Evolutionary conservation across 306 rosid genomes (phyloP).

Genomic region (Vigna mungo): DNA sequence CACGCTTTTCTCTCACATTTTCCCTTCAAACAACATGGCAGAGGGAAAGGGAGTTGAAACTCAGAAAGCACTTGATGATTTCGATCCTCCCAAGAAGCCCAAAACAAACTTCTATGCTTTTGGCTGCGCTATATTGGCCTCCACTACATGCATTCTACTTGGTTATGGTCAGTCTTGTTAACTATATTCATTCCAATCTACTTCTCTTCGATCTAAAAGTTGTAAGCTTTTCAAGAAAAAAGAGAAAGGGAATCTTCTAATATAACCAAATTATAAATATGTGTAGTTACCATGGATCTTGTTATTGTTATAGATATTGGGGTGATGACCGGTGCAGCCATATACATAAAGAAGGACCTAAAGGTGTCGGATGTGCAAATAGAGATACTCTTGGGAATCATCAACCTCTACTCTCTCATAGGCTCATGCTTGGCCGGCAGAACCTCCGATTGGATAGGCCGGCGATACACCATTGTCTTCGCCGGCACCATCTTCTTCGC

Average conservation of each 20-base stretch:
- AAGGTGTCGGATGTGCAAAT: slow-evolving; percentile 53
- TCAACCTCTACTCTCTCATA: slow-evolving; percentile 67
- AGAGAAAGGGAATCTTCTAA: too few relatives aligned
- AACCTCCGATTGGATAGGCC: slow-evolving; percentile 93
- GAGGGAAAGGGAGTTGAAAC: slow-evolving; percentile 54
- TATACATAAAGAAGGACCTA: slow-evolving; percentile 65
- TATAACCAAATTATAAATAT: too few relatives aligned
- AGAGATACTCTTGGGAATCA: slow-evolving; percentile 67
- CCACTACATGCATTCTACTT: slow-evolving; percentile 16
- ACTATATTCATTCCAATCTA: too few relatives aligned
- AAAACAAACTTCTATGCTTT: neutral
- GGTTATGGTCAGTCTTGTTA: neutral
- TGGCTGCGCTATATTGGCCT: slow-evolving; percentile 3
- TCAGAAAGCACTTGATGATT: neutral
- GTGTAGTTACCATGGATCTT: too few relatives aligned
- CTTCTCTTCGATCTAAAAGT: too few relatives aligned
- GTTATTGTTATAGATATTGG: slow-evolving; percentile 69
- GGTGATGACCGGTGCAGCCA: slow-evolving; percentile 86
- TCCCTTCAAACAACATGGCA: slow-evolving; percentile 27
- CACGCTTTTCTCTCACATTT: neutral
- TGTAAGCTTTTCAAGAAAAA: too few relatives aligned
- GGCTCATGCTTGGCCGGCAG: slow-evolving; percentile 79
- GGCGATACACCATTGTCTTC: slow-evolving; percentile 79
- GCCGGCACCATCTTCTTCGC: slow-evolving; percentile 69
- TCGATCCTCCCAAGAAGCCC: slow-evolving; percentile 23